Evolutionary conservation across 768 basidiomycete species (phyloP).

Genomic region (Clavaria fumosa): DNA sequence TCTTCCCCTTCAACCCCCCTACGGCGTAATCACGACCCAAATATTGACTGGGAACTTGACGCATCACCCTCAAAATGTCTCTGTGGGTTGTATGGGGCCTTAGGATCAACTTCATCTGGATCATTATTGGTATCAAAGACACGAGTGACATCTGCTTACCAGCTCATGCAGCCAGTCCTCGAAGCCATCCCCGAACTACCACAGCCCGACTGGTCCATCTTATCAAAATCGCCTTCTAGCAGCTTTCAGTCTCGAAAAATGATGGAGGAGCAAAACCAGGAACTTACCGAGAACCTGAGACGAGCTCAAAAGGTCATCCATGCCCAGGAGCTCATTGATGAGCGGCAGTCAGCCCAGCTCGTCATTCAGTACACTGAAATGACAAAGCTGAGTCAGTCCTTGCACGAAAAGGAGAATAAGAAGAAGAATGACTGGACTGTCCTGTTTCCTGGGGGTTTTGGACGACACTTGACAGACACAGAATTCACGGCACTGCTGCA

Average conservation of each 20-base stretch:
- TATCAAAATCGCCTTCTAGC: background rate
- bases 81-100: background rate
- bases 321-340: background rate
- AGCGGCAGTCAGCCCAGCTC: background rate
- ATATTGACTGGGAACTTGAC: background rate
- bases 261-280: background rate
- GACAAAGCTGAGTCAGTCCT: background rate
- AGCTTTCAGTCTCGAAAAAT: background rate
- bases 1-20: background rate
- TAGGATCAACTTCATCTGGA: background rate
- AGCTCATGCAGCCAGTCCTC: background rate
- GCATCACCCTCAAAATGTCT: conserved; percentile 1
- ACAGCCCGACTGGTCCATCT: background rate
- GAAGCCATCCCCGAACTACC: background rate
- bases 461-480: background rate
- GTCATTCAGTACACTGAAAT: background rate
- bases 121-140: background rate
- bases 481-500: background rate
- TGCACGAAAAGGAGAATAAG: background rate
- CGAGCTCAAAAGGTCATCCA: background rate
- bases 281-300: background rate
- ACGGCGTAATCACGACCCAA: background rate
- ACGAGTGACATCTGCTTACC: background rate
- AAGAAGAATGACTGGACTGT: background rate
- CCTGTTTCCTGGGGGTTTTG: background rate